Evolutionary conservation across 345 rosid species (phyloP).

Genomic region (Viola odorata): DNA sequence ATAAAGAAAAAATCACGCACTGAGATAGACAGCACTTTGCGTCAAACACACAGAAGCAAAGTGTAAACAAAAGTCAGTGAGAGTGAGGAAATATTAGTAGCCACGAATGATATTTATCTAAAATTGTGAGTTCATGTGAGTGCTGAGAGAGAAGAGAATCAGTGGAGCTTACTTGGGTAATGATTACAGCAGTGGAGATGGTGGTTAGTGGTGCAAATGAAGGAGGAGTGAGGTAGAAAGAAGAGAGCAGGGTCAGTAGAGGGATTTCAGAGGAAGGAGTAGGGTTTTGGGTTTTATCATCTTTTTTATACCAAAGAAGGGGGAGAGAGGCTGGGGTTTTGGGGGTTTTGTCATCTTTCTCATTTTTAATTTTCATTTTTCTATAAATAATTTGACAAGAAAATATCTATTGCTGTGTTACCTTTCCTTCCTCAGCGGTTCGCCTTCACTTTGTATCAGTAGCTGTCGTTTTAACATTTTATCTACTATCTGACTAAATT

Average conservation of each 20-base stretch:
- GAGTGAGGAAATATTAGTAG: neutral
- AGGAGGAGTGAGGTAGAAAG: neutral
- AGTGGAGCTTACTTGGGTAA: neutral
- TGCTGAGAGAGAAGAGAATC: neutral
- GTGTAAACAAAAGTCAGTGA: neutral
- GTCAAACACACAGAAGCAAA: neutral
- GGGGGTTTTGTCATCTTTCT: no score
- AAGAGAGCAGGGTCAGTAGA: neutral
- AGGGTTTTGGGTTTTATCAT: slow-evolving; percentile 38
- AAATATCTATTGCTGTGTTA: no score
- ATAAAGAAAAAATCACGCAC: neutral
- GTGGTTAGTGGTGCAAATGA: neutral
- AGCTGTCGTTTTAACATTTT: no score
- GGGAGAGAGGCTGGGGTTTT: no score
- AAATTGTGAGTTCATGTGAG: neutral
- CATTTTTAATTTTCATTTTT: no score
- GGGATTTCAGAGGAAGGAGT: slow-evolving; percentile 11
- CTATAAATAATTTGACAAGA: no score
- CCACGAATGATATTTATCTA: neutral
- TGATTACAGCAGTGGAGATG: slow-evolving; percentile 1
- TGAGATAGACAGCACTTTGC: neutral
- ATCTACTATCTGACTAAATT: no score
- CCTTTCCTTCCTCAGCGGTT: no score
- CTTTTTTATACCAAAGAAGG: neutral
- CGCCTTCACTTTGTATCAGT: no score